Evolutionary conservation across 1,139 yeast genomes (phyloP).

Genomic region (Zygoascus sp.): DNA sequence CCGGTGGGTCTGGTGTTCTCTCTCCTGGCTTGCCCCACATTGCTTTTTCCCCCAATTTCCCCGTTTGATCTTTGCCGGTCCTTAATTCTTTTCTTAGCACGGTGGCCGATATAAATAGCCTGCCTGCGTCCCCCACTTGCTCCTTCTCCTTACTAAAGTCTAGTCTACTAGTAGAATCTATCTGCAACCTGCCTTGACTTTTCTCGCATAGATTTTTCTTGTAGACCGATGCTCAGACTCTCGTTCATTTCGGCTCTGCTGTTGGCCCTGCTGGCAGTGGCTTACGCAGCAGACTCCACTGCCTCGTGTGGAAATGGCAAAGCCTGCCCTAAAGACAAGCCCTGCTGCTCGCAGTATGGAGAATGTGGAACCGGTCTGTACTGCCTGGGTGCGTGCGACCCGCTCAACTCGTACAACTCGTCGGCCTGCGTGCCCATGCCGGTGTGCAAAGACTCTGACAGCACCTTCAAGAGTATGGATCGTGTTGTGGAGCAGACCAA

Average conservation of each 20-base stretch:
- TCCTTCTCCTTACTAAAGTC: no score
- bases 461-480: conserved; percentile 28
- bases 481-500: conserved; percentile 38
- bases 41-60: not conserved
- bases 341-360: conserved; percentile 84
- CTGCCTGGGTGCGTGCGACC: conserved; percentile 83
- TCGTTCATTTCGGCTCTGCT: not conserved
- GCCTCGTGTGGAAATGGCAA: conserved; percentile 43
- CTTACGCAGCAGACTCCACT: conserved; percentile 12
- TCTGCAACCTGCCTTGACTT: no score
- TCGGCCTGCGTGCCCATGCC: conserved; percentile 66
- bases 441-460: conserved; percentile 26
- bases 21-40: no score
- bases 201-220: no score
- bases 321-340: conserved; percentile 64
- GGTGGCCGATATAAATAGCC: not conserved
- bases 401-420: conserved; percentile 55
- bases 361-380: conserved; percentile 77
- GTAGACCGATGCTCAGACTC: not conserved
- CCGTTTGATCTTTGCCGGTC: not conserved
- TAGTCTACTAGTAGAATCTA: no score
- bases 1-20: no score
- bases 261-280: not conserved
- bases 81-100: not conserved
- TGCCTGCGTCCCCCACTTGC: not conserved